These are phyloP conservation scores for Nicotiana noctiflora DNA, from an alignment of 257 asterid species.

Conservation along the genomic window DNA sequence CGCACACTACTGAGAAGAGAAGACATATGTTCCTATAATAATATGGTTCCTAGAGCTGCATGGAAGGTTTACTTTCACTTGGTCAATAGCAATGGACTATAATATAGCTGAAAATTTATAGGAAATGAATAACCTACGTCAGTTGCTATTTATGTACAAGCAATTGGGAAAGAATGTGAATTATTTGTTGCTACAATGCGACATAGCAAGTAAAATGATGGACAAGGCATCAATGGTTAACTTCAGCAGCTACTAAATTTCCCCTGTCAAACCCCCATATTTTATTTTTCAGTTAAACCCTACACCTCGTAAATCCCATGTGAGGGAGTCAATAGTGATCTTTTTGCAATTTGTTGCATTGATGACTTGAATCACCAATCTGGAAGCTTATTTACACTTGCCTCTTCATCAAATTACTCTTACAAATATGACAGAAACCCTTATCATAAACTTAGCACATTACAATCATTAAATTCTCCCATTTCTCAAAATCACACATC, in stretches of 20 bases:
- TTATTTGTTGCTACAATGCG: not conserved
- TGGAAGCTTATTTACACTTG: not conserved
- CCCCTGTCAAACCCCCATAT: not conserved
- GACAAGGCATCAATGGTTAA: not conserved
- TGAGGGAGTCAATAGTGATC: not conserved
- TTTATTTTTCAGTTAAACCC: not conserved
- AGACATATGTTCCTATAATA: not conserved
- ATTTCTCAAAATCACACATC: not conserved
- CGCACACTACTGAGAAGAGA: not conserved
- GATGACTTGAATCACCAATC: not conserved
- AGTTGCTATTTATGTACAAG: not conserved
- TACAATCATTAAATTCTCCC: not conserved
- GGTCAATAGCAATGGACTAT: not conserved
- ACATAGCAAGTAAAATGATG: not conserved
- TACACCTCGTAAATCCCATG: not conserved
- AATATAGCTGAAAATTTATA: not conserved
- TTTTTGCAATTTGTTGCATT: not conserved
- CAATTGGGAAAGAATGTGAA: not conserved
- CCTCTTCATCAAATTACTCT: not conserved
- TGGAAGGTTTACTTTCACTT: not conserved
- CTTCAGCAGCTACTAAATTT: not conserved
- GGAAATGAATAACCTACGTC: not conserved
- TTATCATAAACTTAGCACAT: not conserved
- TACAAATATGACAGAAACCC: not conserved
- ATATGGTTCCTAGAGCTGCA: not conserved